Evolutionary conservation across 2,329 filamentous ascomycete genomes (phyloP).

Genomic region (Fusarium verticillioides): DNA sequence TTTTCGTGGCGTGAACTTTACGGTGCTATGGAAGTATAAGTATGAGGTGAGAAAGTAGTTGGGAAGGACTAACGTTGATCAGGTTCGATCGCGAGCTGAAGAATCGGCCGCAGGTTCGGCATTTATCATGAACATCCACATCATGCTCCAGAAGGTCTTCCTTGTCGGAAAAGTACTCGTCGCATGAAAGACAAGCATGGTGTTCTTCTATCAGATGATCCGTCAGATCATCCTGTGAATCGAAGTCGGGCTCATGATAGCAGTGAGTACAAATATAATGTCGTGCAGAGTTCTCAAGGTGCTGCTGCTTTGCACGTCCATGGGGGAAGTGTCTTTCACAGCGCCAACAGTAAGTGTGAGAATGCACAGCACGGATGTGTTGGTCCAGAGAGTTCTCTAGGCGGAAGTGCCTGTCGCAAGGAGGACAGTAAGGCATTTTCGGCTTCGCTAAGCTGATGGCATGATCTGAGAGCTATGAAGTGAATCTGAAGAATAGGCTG

Average conservation of each 20-base stretch:
- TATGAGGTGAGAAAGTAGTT: background rate
- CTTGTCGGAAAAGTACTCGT: background rate
- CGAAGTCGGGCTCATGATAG: background rate
- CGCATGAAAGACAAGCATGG: background rate
- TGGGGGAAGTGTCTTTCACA: constrained; percentile 10
- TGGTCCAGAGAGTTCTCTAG: background rate
- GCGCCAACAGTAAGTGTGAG: constrained; percentile 11
- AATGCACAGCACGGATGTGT: background rate
- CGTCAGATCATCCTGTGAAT: background rate
- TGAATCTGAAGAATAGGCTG: too few relatives aligned
- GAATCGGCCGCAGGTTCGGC: constrained; percentile 9
- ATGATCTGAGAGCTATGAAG: background rate
- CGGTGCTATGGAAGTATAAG: constrained; percentile 13
- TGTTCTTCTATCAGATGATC: background rate
- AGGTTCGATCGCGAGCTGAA: constrained; percentile 23
- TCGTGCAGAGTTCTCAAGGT: background rate
- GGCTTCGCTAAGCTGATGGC: background rate
- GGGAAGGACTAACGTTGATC: constrained; percentile 11
- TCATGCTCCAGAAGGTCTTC: constrained; percentile 8
- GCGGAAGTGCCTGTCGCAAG: constrained; percentile 1
- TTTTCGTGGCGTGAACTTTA: constrained; percentile 17
- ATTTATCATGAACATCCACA: constrained; percentile 22
- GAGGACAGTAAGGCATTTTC: background rate
- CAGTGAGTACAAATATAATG: constrained; percentile 3
- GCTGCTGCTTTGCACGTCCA: background rate